phyloP scores from a whole-genome alignment of 257 asterid genomes.

The Gentiana macrophylla region DNA sequence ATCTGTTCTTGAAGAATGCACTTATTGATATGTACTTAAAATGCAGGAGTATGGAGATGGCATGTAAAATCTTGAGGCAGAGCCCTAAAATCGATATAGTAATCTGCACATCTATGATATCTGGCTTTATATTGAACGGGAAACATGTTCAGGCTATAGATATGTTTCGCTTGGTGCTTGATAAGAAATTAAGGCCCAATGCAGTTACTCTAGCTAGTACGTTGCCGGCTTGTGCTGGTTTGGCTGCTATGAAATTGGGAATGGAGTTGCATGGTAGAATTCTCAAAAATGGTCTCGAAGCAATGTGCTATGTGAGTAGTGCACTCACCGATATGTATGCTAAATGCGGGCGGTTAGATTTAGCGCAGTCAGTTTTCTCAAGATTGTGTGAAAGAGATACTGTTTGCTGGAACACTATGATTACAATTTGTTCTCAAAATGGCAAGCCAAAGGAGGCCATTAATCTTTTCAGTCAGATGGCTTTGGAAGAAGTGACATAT shows the following conservation, averaged over 20 bases:
- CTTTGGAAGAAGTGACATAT: slow-evolving; percentile 22
- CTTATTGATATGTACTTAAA: slow-evolving; percentile 78
- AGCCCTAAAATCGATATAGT: slow-evolving; percentile 51
- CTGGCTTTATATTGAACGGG: slow-evolving; percentile 73
- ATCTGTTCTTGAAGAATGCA: slow-evolving; percentile 73
- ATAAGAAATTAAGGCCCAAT: slow-evolving; percentile 57
- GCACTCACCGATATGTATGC: slow-evolving; percentile 83
- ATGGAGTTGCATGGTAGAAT: slow-evolving; percentile 62
- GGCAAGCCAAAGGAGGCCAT: slow-evolving; percentile 34
- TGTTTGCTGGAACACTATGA: slow-evolving; percentile 38
- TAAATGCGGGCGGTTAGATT: slow-evolving; percentile 71
- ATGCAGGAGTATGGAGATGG: slow-evolving; percentile 53
- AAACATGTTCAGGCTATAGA: slow-evolving; percentile 53
- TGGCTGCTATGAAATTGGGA: slow-evolving; percentile 47
- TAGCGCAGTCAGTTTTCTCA: slow-evolving; percentile 39
- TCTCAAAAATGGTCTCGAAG: slow-evolving; percentile 46
- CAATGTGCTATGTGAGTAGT: slow-evolving; percentile 57
- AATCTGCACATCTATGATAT: slow-evolving; percentile 72
- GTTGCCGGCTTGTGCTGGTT: slow-evolving; percentile 80
- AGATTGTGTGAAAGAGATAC: slow-evolving; percentile 40
- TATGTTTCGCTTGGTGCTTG: slow-evolving; percentile 40
- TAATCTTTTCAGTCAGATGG: slow-evolving; percentile 39
- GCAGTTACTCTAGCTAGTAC: slow-evolving; percentile 76
- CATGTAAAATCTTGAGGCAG: slow-evolving; percentile 39
- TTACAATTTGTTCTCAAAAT: slow-evolving; percentile 27